A percentile compares a stretch with the other conserved stretches of the same genome.
These are phyloP conservation scores for Thalassiosira hispida DNA, from an alignment of 352 stramenopile species.

Conservation along the genomic window DNA sequence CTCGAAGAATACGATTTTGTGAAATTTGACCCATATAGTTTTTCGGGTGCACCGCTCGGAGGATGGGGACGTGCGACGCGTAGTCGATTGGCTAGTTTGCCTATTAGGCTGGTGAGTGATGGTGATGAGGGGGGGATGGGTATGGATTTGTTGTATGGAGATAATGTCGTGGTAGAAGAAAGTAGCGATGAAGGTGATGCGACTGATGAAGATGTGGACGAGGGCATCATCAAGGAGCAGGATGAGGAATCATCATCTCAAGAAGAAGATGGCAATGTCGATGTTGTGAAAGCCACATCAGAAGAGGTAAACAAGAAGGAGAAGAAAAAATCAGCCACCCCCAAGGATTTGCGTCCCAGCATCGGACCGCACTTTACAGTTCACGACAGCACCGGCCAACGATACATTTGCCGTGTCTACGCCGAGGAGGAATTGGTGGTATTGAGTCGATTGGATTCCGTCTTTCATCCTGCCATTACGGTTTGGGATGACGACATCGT, in stretches of 20 bases:
- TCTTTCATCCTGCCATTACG: conserved; percentile 64
- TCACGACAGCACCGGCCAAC: conserved; percentile 59
- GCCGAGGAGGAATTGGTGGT: conserved; percentile 74
- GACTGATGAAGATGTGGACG: background rate
- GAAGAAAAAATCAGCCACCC: background rate
- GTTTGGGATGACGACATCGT: conserved; percentile 19
- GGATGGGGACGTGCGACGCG: conserved; percentile 75
- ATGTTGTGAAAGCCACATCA: no score
- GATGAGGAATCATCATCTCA: conserved; percentile 9
- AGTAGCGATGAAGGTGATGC: conserved; percentile 6
- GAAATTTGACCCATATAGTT: conserved; percentile 53
- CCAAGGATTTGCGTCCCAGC: background rate
- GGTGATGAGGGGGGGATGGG: conserved; percentile 28
- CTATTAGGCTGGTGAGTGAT: conserved; percentile 66
- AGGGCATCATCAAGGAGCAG: conserved; percentile 15
- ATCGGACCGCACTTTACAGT: conserved; percentile 57
- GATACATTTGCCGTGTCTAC: conserved; percentile 73
- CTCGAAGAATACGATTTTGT: conserved; percentile 52
- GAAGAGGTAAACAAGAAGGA: background rate
- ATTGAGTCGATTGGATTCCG: conserved; percentile 61
- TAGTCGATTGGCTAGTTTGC: conserved; percentile 67
- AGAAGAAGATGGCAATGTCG: background rate
- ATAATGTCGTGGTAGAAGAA: background rate
- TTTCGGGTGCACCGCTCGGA: conserved; percentile 73
- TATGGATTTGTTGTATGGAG: conserved; percentile 29